phyloP scores from a whole-genome alignment of 2,329 filamentous ascomycete genomes.

The Graphilbum fragrans region DNA sequence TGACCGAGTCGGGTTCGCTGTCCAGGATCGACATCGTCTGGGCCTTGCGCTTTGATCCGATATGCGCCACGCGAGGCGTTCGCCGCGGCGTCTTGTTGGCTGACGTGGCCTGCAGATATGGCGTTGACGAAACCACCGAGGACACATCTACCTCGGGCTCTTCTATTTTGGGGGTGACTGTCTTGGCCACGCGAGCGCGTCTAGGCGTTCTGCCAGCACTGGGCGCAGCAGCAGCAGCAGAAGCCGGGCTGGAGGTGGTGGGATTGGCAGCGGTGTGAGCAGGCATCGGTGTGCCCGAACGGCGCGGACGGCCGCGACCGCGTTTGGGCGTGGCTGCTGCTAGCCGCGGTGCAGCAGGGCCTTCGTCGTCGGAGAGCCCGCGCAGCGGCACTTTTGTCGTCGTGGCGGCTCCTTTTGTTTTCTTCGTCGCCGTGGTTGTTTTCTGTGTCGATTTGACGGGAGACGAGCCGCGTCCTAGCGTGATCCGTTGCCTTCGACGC shows the following conservation, averaged over 20 bases:
- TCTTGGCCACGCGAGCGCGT: constrained; percentile 2
- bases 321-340: constrained; percentile 20
- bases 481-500: constrained; percentile 16
- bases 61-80: neutral
- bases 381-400: constrained; percentile 29
- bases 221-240: neutral
- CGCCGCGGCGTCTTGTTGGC: constrained; percentile 1
- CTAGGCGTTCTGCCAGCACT: neutral
- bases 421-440: neutral
- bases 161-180: constrained; percentile 19
- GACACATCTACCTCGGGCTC: constrained; percentile 5
- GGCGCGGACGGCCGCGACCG: constrained; percentile 23
- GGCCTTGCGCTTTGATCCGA: neutral
- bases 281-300: constrained; percentile 40
- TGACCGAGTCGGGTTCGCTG: constrained; percentile 5
- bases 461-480: neutral
- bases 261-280: no score
- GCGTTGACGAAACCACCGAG: constrained; percentile 13
- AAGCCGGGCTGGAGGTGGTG: neutral
- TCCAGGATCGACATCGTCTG: neutral
- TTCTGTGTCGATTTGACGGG: constrained; percentile 12
- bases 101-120: neutral
- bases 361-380: constrained; percentile 29
- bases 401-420: constrained; percentile 26
- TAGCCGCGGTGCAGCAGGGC: constrained; percentile 25